Evolutionary conservation across 805 yeast species (phyloP).

Genomic region (Sugiyamaella boreocaroliniensis): DNA sequence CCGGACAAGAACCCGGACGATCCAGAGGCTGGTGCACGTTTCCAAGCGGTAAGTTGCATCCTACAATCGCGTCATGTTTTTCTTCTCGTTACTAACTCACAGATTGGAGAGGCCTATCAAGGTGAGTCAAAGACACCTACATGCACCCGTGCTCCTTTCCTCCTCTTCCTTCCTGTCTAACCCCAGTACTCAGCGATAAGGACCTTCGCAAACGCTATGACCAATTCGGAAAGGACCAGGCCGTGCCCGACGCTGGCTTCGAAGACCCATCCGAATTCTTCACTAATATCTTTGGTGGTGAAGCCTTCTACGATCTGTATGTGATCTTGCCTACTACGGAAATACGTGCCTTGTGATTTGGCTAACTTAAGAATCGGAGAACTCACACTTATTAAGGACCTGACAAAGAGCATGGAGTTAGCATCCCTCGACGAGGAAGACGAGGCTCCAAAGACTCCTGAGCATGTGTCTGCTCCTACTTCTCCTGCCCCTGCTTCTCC

Average conservation of each 20-base stretch:
- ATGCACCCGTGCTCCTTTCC: background rate
- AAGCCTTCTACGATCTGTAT: conserved; percentile 61
- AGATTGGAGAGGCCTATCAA: conserved; percentile 45
- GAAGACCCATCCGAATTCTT: conserved; percentile 84
- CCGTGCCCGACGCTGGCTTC: conserved; percentile 62
- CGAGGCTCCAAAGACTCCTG: conserved; percentile 10
- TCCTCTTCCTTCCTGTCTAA: background rate
- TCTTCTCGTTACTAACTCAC: background rate
- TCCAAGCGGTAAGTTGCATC: conserved; percentile 45
- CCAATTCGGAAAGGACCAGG: conserved; percentile 72
- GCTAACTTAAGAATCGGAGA: conserved; percentile 63
- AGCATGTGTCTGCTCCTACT: conserved; percentile 1
- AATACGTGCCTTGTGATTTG: background rate
- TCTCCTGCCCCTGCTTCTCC: conserved; percentile 4
- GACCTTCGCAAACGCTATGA: conserved; percentile 69
- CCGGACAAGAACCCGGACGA: conserved; percentile 97
- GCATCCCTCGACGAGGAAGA: conserved; percentile 42
- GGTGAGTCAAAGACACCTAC: conserved; percentile 15
- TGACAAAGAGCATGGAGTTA: conserved; percentile 55
- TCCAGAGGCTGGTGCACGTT: conserved; percentile 78
- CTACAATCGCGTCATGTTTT: conserved; percentile 33
- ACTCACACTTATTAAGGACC: conserved; percentile 65
- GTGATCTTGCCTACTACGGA: background rate
- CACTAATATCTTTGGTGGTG: conserved; percentile 83
- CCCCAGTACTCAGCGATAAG: conserved; percentile 63